Base-by-base conservation (phyloP, 2,329 filamentous ascomycete species). In the Colletotrichum phormii region DNA sequence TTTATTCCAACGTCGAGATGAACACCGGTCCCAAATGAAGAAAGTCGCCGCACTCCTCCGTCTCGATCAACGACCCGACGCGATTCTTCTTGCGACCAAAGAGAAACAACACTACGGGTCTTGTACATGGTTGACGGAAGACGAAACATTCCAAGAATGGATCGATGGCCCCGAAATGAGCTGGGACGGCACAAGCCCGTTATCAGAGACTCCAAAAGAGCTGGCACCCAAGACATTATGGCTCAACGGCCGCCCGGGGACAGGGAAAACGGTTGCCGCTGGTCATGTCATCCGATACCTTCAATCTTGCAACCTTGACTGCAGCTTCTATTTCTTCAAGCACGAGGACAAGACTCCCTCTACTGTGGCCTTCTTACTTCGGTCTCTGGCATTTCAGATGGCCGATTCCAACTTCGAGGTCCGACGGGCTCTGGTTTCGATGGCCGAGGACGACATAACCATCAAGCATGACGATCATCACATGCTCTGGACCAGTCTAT, bases 311-410 rank as follows among this genome's bases (percentile, higher is more conserved):
- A 73, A 77, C 46, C 31, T 75, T 2, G 76, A 79, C 58, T 78
- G 76, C 55, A 74, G 71, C 54, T 79, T 78, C 64, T 79, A 12
- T 76, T 70, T 80, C 79, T 67, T 81, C 80, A 22, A 22, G 46
- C 46, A 51, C 15, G 9, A 51, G n/a, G 46, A 51, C 18, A 51
- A 22, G 13, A 18, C 46, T 8, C 3, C n/a, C 15, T 51, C 46
- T 7, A 51, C 46, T n/a, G 12, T 51, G 15, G 46, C 46, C 46
- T 1, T 51, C 18, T 9, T 51, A 5, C 13, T 51, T 15, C 13
- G 18, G 6, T 51, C 46, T 15, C 18, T 51, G 15, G 46, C 46
- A 11, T 51, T 51, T 11, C 46, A 51, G 9, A 51, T 51, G 15
- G 46, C 46, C 18, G 46, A 22, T 3, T 51, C 9, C 5, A 22